These are phyloP conservation scores for Alternaria atra DNA, from an alignment of 2,329 filamentous ascomycete species.

Conservation along the genomic window DNA sequence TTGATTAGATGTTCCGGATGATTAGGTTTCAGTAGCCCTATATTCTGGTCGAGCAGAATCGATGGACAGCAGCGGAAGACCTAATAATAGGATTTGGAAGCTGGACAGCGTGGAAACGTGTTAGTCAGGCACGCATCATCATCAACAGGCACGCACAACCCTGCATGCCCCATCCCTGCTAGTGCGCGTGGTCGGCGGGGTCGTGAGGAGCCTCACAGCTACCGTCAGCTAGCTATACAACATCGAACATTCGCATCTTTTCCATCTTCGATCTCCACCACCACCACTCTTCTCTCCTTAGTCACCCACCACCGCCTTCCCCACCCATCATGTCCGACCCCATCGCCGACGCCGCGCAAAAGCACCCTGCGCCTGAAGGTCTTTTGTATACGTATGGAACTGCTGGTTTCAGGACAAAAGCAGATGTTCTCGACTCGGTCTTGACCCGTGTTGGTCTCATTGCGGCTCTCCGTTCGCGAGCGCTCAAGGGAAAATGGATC, in stretches of 20 bases:
- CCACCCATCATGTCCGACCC: slow-evolving; percentile 39
- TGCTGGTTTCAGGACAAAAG: slow-evolving; percentile 71
- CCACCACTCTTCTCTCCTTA: background rate
- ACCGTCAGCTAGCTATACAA: background rate
- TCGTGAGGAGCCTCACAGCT: slow-evolving; percentile 13
- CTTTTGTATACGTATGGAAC: slow-evolving; percentile 53
- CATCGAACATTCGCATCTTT: background rate
- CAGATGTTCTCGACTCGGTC: slow-evolving; percentile 88
- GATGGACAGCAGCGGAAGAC: background rate
- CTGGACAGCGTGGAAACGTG: background rate
- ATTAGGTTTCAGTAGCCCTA: too few relatives aligned
- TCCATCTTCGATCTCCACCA: slow-evolving; percentile 1
- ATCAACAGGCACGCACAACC: slow-evolving; percentile 16
- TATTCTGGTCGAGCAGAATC: background rate
- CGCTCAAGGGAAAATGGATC: slow-evolving; percentile 88
- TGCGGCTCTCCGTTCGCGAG: slow-evolving; percentile 86
- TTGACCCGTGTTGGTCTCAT: slow-evolving; percentile 92
- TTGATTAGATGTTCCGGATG: background rate
- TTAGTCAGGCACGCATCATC: slow-evolving; percentile 32
- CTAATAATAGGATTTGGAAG: slow-evolving; percentile 9
- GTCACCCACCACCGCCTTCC: background rate
- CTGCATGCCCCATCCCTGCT: slow-evolving; percentile 32
- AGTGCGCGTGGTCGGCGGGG: slow-evolving; percentile 18
- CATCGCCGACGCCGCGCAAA: slow-evolving; percentile 42
- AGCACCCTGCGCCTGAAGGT: slow-evolving; percentile 51